A percentile compares a stretch with the other conserved stretches of the same genome.
These are phyloP conservation scores for Ambrosia trifida DNA, from an alignment of 129 eudicot genomes.

Conservation along the genomic window DNA sequence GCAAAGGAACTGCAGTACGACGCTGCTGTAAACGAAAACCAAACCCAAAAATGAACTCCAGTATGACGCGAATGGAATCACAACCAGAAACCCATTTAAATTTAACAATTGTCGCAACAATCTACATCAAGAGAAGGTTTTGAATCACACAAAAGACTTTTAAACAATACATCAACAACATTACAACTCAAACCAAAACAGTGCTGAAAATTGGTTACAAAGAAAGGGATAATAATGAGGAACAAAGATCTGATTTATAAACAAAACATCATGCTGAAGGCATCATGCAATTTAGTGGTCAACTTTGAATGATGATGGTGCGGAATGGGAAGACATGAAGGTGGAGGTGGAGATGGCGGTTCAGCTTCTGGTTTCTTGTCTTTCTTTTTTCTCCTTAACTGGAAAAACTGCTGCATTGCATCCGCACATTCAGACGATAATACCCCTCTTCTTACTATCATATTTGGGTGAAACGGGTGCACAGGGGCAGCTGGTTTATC, in stretches of 20 bases:
- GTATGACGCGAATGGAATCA: no score
- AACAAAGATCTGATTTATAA: slow-evolving; percentile 36
- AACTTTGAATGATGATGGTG: slow-evolving; percentile 49
- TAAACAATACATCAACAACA: not conserved
- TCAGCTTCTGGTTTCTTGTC: slow-evolving; percentile 39
- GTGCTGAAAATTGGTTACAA: not conserved
- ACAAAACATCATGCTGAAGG: slow-evolving; percentile 68
- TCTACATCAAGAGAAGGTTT: not conserved
- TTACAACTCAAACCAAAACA: slow-evolving; percentile 15
- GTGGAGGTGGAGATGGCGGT: slow-evolving; percentile 41
- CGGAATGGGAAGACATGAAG: slow-evolving; percentile 58
- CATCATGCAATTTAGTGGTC: slow-evolving; percentile 61
- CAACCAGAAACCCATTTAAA: no score
- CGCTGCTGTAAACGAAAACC: no score
- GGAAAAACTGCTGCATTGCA: slow-evolving; percentile 86
- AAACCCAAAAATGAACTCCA: no score
- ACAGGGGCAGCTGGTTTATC: slow-evolving; percentile 66
- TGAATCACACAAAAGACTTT: slow-evolving; percentile 11
- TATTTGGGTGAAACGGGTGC: slow-evolving; percentile 92
- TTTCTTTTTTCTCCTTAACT: slow-evolving; percentile 68
- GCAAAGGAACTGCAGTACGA: no score
- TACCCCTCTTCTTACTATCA: slow-evolving; percentile 69
- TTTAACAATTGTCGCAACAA: not conserved
- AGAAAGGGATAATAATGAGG: not conserved
- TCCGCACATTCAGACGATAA: slow-evolving; percentile 83